Percentiles rank a stretch among this genome's conserved stretches.
Evolutionary conservation across 345 rosid species (phyloP).

Genomic region (Ricinus communis): DNA sequence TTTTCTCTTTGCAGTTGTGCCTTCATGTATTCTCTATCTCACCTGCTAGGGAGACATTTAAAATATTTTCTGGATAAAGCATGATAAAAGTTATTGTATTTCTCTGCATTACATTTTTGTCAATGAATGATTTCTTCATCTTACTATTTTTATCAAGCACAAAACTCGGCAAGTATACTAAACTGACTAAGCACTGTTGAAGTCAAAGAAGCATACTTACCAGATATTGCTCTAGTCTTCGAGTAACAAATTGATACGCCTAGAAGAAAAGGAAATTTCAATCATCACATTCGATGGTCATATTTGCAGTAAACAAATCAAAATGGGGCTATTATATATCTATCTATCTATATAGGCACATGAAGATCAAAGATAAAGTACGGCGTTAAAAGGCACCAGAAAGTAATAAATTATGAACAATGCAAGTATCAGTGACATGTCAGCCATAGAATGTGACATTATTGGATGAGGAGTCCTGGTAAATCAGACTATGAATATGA

Average conservation of each 20-base stretch:
- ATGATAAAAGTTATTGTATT: neutral
- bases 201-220: conserved; percentile 39
- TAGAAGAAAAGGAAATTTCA: conserved; percentile 23
- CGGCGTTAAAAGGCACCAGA: neutral
- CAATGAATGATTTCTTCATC: neutral
- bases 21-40: neutral
- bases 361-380: neutral
- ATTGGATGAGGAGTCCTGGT: neutral
- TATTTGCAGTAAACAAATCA: neutral
- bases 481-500: neutral
- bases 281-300: conserved; percentile 9
- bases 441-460: neutral
- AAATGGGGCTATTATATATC: neutral
- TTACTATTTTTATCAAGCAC: neutral
- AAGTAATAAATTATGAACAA: neutral
- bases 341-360: neutral
- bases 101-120: neutral
- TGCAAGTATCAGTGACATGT: neutral
- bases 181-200: conserved; percentile 6
- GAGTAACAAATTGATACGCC: conserved; percentile 76
- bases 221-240: conserved; percentile 94
- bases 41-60: neutral
- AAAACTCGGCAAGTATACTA: neutral
- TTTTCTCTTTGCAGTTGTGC: neutral
- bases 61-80: neutral